phyloP scores from a whole-genome alignment of 2,329 filamentous ascomycete genomes.

The Ascochyta rabiei region DNA sequence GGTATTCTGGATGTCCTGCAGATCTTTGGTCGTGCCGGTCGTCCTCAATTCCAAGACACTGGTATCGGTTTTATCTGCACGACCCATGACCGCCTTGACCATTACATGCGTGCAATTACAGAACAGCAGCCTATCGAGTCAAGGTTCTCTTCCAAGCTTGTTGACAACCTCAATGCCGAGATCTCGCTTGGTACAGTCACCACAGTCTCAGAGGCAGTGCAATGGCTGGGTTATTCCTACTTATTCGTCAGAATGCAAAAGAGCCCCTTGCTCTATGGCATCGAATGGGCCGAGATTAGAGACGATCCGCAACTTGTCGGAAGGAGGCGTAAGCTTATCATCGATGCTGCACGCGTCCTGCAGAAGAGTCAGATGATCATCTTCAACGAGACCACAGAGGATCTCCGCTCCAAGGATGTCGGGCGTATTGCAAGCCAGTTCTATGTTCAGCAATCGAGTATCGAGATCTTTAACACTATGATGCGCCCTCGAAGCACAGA shows the following conservation, averaged over 20 bases:
- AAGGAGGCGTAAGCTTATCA: constrained; percentile 81
- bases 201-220: constrained; percentile 88
- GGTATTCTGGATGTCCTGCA: constrained; percentile 96
- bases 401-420: constrained; percentile 91
- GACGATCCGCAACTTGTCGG: constrained; percentile 90
- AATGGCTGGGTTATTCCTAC: constrained; percentile 98
- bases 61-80: constrained; percentile 99
- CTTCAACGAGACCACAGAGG: constrained; percentile 93
- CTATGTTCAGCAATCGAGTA: constrained; percentile 90
- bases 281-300: constrained; percentile 88
- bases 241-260: constrained; percentile 95
- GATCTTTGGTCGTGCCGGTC: constrained; percentile 97
- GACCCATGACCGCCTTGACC: constrained; percentile 87
- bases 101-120: constrained; percentile 92
- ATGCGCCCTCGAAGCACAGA: constrained; percentile 87
- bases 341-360: constrained; percentile 83
- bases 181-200: constrained; percentile 94
- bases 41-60: constrained; percentile 95
- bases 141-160: constrained; percentile 89
- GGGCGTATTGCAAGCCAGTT: constrained; percentile 97
- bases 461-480: constrained; percentile 95
- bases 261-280: constrained; percentile 90
- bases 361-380: constrained; percentile 99
- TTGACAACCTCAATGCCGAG: constrained; percentile 96
- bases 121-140: constrained; percentile 97